Conservation (phyloP, 768 basidiomycete genomes). For the Rhodosporidiobolus odoratus region DNA sequence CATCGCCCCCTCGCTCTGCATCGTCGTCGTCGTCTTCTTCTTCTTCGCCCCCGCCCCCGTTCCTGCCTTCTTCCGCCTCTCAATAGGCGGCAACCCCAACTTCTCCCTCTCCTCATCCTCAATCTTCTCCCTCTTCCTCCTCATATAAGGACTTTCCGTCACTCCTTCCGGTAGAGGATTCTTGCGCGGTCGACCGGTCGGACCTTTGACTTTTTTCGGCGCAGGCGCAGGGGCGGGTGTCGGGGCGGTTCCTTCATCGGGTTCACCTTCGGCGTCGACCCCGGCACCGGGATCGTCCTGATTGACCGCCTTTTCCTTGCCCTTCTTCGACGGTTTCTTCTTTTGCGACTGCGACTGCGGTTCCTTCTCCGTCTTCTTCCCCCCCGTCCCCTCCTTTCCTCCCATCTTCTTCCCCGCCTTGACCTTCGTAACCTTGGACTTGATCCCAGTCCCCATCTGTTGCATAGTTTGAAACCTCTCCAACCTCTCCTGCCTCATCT, state of each 20-base stretch:
- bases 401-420: conserved; percentile 39
- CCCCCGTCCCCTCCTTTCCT: too few species aligned
- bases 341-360: too few species aligned
- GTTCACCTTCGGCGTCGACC: background rate
- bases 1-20: conserved; percentile 29
- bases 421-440: background rate
- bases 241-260: background rate
- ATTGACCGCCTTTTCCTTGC: conserved; percentile 5
- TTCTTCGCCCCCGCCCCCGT: conserved; percentile 48
- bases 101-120: conserved; percentile 37
- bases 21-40: conserved; percentile 44
- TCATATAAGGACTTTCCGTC: conserved; percentile 17
- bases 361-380: too few species aligned
- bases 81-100: conserved; percentile 16
- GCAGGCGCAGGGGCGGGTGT: background rate
- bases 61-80: conserved; percentile 48
- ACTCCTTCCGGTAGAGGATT: conserved; percentile 7
- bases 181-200: conserved; percentile 46
- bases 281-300: background rate
- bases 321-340: too few species aligned
- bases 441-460: background rate
- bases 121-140: conserved; percentile 39
- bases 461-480: background rate
- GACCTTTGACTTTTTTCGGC: conserved; percentile 45
- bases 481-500: background rate